Base-by-base conservation (phyloP, 306 rosid genomes). In the Prunus mira region DNA sequence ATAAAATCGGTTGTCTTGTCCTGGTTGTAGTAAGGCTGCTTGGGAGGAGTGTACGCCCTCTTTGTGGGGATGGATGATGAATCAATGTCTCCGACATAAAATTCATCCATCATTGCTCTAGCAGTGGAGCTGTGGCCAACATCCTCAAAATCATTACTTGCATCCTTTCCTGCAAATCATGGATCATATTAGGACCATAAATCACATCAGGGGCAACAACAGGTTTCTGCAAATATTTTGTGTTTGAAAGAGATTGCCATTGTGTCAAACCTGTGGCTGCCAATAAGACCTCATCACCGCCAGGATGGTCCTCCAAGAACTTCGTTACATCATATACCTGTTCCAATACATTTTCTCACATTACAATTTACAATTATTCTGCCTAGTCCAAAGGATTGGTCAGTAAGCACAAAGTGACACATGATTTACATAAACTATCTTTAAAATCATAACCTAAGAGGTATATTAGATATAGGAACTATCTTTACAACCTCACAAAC, bases 301-400 rank as follows among this genome's bases (percentile, higher is more conserved):
- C 99, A 34, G 99, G 99, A 84, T 95, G 99, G 75, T 95, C 99
- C 45, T 95, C 97, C 74, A 95, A 88, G 90, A 95, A 95, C 67
- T 86, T 89, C 12, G 99, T 92, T 79, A 95, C 97, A 82, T 95
- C 81, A 52, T 85, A 95, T 24, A 92, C 99, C 99, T 95, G 92
- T 73, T 67, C 69, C 74, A 61, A 46, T 51, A 41, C 34, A 27
- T 58, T 19, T 72, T 50, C 18, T 9, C 72, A 71, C 25, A 69
- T 45, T 66, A 80, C 15, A 43, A 77, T 22, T 13, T 66, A 80
- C 15, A 47, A 78, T 22, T 13, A 57, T 14, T 60, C 75, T n/a
- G 19, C 27, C 25, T 0, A 17, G 0, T 38, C 43, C 43, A 28
- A 69, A 41, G 22, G 14, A 30, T 28, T 46, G 43, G 43, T 38